phyloP scores from a whole-genome alignment of 192 early-diverging fungal species.

The Paraglomus occultum region DNA sequence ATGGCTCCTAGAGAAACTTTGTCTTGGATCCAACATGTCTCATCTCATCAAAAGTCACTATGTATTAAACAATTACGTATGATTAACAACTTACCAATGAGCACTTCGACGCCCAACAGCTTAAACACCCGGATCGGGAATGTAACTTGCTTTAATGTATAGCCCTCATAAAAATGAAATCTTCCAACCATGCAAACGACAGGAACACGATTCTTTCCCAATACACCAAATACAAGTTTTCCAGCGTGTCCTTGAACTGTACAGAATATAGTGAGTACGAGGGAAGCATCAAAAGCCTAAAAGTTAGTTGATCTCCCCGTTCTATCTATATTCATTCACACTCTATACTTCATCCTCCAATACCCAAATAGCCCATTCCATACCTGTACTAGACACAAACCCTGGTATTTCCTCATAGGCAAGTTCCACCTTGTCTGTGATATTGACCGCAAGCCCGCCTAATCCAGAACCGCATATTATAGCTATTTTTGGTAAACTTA shows the following conservation, averaged over 20 bases:
- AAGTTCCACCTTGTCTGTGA: constrained; percentile 58
- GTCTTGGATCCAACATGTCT: not conserved
- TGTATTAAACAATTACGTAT: not conserved
- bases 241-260: constrained; percentile 70
- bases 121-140: constrained; percentile 86
- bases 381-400: constrained; percentile 77
- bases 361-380: not conserved
- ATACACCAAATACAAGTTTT: constrained; percentile 82
- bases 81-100: constrained; percentile 52
- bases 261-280: constrained; percentile 1
- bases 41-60: not conserved
- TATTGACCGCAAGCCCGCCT: constrained; percentile 71
- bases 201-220: constrained; percentile 58
- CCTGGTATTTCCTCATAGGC: constrained; percentile 80
- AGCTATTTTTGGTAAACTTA: constrained; percentile 59
- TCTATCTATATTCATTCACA: not conserved
- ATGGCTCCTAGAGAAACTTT: not conserved
- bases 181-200: constrained; percentile 87
- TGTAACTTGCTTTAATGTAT: constrained; percentile 72
- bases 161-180: constrained; percentile 90
- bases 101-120: constrained; percentile 71
- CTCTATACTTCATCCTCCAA: not conserved
- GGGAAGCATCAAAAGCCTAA: constrained; percentile 9
- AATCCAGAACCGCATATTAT: constrained; percentile 86
- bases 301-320: not conserved